Evolutionary conservation across 257 asterid species (phyloP).

Genomic region (Osmanthus fragrans): DNA sequence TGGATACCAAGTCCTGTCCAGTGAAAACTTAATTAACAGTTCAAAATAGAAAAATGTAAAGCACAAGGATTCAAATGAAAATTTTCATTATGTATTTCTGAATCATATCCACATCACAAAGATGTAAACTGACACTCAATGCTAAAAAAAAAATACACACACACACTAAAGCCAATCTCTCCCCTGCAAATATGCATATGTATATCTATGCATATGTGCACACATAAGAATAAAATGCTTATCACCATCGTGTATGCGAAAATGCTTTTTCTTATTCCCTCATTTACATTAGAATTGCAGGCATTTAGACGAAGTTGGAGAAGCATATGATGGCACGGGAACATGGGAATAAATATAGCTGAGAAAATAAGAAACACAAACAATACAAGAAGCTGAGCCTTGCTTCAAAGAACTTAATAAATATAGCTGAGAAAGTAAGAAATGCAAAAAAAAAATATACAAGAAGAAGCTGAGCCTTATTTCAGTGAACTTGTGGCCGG

Average conservation of each 20-base stretch:
- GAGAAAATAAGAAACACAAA: background rate
- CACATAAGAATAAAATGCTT: background rate
- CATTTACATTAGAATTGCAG: background rate
- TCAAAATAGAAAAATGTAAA: background rate
- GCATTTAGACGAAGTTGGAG: background rate
- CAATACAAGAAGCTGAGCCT: background rate
- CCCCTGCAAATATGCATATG: background rate
- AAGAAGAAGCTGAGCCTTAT: background rate
- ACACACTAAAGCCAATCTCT: background rate
- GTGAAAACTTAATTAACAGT: background rate
- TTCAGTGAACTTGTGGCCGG: background rate
- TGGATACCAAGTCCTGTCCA: slow-evolving; percentile 43
- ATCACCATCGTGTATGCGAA: background rate
- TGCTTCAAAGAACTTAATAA: no score
- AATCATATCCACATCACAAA: background rate
- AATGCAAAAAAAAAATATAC: no score
- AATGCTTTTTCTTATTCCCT: background rate
- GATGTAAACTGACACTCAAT: background rate
- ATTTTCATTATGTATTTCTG: background rate
- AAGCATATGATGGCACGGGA: background rate
- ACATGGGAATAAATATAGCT: background rate
- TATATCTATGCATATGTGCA: background rate
- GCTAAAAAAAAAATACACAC: background rate
- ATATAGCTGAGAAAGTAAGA: no score
- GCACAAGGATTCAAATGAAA: background rate